Percentiles rank a stretch among this genome's conserved stretches.
phyloP scores from a whole-genome alignment of 2,329 filamentous ascomycete genomes.

The Aspergillus aculeatinus region DNA sequence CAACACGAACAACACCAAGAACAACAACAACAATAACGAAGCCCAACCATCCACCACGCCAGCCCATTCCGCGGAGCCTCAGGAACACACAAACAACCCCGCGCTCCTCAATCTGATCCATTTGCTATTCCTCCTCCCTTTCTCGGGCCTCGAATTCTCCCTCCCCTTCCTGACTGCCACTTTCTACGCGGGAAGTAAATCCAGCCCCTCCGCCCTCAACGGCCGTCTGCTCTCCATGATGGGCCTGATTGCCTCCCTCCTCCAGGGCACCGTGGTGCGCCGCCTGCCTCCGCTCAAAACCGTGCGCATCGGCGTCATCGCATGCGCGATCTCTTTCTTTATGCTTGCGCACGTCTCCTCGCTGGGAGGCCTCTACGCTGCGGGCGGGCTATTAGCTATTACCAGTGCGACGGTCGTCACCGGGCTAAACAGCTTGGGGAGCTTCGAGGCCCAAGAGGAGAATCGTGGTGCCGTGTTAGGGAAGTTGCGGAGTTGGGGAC shows the following conservation, averaged over 20 bases:
- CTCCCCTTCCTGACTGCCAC: constrained; percentile 97
- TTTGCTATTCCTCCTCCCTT: constrained; percentile 90
- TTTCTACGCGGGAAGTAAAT: constrained; percentile 70
- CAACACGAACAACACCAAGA: constrained; percentile 15
- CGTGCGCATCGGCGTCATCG: constrained; percentile 74
- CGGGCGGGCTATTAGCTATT: constrained; percentile 79
- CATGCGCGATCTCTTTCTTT: constrained; percentile 77
- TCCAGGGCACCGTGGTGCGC: constrained; percentile 89
- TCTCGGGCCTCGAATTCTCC: constrained; percentile 97
- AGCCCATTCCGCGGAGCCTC: constrained; percentile 7
- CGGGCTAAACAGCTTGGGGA: constrained; percentile 85
- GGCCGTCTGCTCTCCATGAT: constrained; percentile 87
- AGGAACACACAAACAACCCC: constrained; percentile 74
- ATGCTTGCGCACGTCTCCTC: constrained; percentile 70
- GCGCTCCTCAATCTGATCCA: constrained; percentile 79
- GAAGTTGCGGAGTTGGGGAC: constrained; percentile 75
- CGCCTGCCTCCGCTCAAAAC: constrained; percentile 77
- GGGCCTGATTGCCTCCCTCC: constrained; percentile 83
- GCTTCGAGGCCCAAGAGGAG: constrained; percentile 76
- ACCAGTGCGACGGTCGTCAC: constrained; percentile 95
- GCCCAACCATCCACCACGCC: constrained; percentile 2
- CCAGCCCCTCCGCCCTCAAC: constrained; percentile 65
- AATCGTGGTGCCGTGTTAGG: constrained; percentile 87
- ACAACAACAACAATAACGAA: constrained; percentile 13
- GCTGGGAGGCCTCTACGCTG: constrained; percentile 70